Conservation (phyloP, 2,329 filamentous ascomycete species). For the Aspergillus persii region DNA sequence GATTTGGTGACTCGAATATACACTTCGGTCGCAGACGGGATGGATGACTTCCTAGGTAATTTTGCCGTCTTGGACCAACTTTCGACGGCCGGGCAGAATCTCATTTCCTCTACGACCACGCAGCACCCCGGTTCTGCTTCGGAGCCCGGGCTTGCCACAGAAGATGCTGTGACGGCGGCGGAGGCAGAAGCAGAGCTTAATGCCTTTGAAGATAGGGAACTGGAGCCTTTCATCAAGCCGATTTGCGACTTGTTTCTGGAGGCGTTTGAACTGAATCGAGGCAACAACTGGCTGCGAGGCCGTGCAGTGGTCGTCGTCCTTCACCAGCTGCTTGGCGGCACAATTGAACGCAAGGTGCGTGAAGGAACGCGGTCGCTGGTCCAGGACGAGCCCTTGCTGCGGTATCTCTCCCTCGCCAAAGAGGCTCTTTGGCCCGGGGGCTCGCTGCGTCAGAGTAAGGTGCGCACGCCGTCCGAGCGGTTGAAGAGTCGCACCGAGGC, state of each 20-base stretch:
- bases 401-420: conserved; percentile 71
- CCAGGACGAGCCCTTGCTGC: conserved; percentile 74
- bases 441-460: conserved; percentile 47
- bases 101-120: conserved; percentile 58
- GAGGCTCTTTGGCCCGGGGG: conserved; percentile 74
- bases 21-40: conserved; percentile 93
- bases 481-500: conserved; percentile 81
- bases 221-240: conserved; percentile 95
- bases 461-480: conserved; percentile 70
- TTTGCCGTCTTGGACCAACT: conserved; percentile 94
- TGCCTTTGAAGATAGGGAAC: conserved; percentile 84
- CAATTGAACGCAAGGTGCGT: conserved; percentile 91
- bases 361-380: conserved; percentile 73
- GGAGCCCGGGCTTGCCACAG: conserved; percentile 46
- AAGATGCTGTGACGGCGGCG: conserved; percentile 53
- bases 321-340: conserved; percentile 91
- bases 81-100: conserved; percentile 85
- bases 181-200: conserved; percentile 94
- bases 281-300: conserved; percentile 95
- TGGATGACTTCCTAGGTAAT: conserved; percentile 96
- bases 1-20: conserved; percentile 92
- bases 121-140: conserved; percentile 47
- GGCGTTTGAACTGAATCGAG: conserved; percentile 87
- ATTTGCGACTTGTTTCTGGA: conserved; percentile 98
- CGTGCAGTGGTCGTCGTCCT: conserved; percentile 93